phyloP scores from a whole-genome alignment of 1,284 basidiomycete genomes.

The Ceratobasidium theobromae region DNA sequence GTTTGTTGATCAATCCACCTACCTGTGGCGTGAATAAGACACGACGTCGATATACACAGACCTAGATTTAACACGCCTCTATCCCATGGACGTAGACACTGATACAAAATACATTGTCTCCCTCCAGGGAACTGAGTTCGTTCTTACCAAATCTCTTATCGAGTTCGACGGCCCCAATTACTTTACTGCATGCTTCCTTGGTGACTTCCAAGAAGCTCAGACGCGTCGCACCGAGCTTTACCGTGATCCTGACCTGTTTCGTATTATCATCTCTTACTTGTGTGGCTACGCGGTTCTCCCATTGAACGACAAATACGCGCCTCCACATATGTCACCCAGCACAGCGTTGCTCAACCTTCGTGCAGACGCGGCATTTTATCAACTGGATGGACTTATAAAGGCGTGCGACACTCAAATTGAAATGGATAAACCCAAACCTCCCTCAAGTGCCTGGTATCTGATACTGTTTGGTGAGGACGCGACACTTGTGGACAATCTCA shows the following conservation, averaged over 20 bases:
- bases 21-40: too few relatives aligned
- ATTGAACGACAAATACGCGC: background rate
- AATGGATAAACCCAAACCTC: background rate
- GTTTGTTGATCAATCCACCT: too few relatives aligned
- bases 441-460: background rate
- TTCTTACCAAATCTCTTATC: background rate
- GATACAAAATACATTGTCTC: background rate
- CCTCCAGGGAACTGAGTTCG: background rate
- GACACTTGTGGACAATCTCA: too few relatives aligned
- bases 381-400: background rate
- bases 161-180: constrained; percentile 1
- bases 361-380: background rate
- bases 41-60: too few relatives aligned
- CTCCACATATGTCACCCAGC: background rate
- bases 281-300: background rate
- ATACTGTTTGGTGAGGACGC: background rate
- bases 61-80: too few relatives aligned
- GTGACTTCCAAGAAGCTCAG: background rate
- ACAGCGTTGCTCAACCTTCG: background rate
- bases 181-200: background rate
- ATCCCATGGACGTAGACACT: too few relatives aligned
- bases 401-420: background rate
- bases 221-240: background rate
- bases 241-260: constrained; percentile 5
- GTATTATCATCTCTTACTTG: background rate